phyloP scores from a whole-genome alignment of 106 monocot species.

The Phalaenopsis equestris region DNA sequence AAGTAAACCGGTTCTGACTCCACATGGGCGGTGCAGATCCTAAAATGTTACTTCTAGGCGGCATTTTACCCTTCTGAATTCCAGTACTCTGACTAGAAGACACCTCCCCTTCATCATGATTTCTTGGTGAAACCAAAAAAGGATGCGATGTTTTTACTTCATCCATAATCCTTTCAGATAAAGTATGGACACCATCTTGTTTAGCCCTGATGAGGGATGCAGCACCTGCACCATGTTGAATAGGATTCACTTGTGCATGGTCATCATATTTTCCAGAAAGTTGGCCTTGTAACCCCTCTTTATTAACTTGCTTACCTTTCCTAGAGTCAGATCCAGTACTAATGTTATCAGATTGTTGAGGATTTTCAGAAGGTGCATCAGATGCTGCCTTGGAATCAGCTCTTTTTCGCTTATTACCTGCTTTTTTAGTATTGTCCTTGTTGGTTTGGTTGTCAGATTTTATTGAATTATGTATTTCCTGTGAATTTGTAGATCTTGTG shows the following conservation, averaged over 20 bases:
- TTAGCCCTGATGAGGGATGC: slow-evolving; percentile 17
- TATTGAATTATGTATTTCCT: slow-evolving; percentile 52
- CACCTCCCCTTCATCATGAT: slow-evolving; percentile 42
- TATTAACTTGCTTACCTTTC: slow-evolving; percentile 57
- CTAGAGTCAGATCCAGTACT: slow-evolving; percentile 38
- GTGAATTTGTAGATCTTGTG: slow-evolving; percentile 70
- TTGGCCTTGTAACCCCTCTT: slow-evolving; percentile 34
- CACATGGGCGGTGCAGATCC: slow-evolving; percentile 30
- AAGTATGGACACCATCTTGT: slow-evolving; percentile 29
- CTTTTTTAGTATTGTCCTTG: slow-evolving; percentile 47
- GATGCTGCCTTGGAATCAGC: slow-evolving; percentile 45
- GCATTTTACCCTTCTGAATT: slow-evolving; percentile 40
- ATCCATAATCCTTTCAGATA: slow-evolving; percentile 30
- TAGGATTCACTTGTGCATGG: slow-evolving; percentile 24
- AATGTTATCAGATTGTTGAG: slow-evolving; percentile 41
- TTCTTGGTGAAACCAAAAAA: slow-evolving; percentile 29
- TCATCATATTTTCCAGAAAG: slow-evolving; percentile 30
- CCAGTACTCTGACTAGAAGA: slow-evolving; percentile 43
- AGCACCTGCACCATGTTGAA: slow-evolving; percentile 26
- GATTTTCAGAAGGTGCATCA: slow-evolving; percentile 40
- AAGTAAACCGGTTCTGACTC: slow-evolving; percentile 49
- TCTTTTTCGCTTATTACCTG: slow-evolving; percentile 72
- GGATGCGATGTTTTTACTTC: slow-evolving; percentile 30
- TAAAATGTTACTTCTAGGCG: slow-evolving; percentile 22
- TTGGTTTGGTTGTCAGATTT: slow-evolving; percentile 50